phyloP scores from a whole-genome alignment of 1,284 basidiomycete genomes.

The Leccinum pseudoinsigne region DNA sequence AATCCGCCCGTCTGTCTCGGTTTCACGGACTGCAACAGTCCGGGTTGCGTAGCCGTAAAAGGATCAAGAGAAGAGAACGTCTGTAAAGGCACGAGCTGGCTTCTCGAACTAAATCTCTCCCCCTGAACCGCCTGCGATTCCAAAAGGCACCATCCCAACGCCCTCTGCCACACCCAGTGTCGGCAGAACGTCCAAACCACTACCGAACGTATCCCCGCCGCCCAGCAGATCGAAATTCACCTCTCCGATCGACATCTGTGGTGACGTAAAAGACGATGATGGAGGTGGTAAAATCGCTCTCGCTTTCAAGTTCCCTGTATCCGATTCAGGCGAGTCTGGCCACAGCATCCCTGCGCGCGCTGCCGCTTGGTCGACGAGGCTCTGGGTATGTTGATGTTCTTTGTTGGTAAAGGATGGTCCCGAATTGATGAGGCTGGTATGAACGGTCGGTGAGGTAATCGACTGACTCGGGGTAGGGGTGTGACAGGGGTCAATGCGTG shows the following conservation, averaged over 20 bases:
- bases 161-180: not conserved
- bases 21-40: conserved; percentile 18
- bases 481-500: conserved; percentile 19
- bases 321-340: conserved; percentile 49
- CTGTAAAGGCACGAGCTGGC: conserved; percentile 9
- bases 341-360: conserved; percentile 52
- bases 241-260: conserved; percentile 15
- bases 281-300: conserved; percentile 40
- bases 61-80: not conserved
- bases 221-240: conserved; percentile 22
- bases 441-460: conserved; percentile 20
- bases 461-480: conserved; percentile 22
- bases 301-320: not conserved
- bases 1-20: conserved; percentile 46
- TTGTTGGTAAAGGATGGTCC: conserved; percentile 23
- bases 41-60: not conserved
- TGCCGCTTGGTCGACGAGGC: conserved; percentile 54
- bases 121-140: not conserved
- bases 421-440: conserved; percentile 23
- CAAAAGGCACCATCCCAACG: not conserved
- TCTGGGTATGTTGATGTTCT: conserved; percentile 52
- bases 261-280: conserved; percentile 42
- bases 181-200: not conserved
- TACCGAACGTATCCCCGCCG: conserved; percentile 3
- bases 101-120: conserved; percentile 4